Evolutionary conservation across 495 filamentous ascomycete genomes (phyloP), one percentile per base, ranked within the genome.

Genomic region (Penicillium argentinense): DNA sequence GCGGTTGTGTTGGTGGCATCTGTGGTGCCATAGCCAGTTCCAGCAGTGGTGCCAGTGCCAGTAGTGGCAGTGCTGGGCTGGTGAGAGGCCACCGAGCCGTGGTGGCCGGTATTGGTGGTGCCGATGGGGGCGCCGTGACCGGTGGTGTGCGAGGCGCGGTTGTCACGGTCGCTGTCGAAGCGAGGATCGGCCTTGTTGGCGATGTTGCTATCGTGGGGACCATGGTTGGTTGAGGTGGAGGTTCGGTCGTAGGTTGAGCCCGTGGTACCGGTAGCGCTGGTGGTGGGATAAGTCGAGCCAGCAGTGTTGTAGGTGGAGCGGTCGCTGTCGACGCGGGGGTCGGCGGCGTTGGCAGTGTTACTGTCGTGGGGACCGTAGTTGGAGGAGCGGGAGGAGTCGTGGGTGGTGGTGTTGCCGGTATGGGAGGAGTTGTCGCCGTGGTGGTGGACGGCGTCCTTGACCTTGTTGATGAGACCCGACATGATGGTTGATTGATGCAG

Each of bases 381-480:
- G 29, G 46, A 50, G 19, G 52, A 55, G 5, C 33, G 17, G 29
- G 11, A 37, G 9, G 46, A 46, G n/a, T 50, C 46, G 17, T 54
- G 32, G 45, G 42, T 27, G 19, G 16, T 46, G 28, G 17, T 33
- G 18, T 34, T n/a, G n/a, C n/a, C 19, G 12, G 14, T n/a, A 14
- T n/a, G 5, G 8, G 21, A 24, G 11, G 34, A 11, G 8, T 56
- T 24, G 17, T 51, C 42, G 30, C 42, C 59, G 64, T 78, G 67
- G 42, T 67, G 54, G 49, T 72, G 55, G 54, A 87, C 49, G 48
- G 75, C 78, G 14, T 86, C 79, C 72, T 87, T 87, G 68, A 84
- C 76, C 59, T 86, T 88, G 73, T 87, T 72, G 57, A 85, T 64
- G 55, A 87, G 69, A 52, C 65, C 59, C 28, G 82, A 84, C 82